Evolutionary conservation across 1,139 yeast species (phyloP), one percentile per base, ranked within the genome.

Genomic region (Zygosaccharomyces sapae): DNA sequence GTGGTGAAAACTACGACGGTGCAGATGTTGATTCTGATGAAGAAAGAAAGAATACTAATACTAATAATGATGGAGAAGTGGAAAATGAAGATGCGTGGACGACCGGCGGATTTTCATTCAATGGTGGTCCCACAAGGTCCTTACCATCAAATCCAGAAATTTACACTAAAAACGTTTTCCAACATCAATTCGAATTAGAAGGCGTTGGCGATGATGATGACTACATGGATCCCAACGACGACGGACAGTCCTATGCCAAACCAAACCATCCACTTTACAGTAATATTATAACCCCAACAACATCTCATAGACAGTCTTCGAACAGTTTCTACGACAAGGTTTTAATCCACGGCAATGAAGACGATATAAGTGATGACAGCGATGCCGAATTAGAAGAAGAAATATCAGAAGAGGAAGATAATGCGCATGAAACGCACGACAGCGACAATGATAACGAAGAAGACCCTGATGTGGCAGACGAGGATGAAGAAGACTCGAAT

Each of bases 161-260:
- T 18, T 47, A 49, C 33, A 46, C 48, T 22, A 51, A 52, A 30
- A 52, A 52, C 31, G 52, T 51, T 16, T 52, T 52, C 36, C 58
- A 62, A 19, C 63, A 59, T 22, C 66, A 61, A 25, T 62, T 59
- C 34, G 61, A 60, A 29, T 43, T 58, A 4, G 56, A 59, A 30
- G 52, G 49, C 6, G 43, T 30, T 3, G 50, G 46, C 18, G 50
- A 47, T 19, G 54, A 50, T 22, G 56, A 52, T 20, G 58, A 54
- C 20, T 84, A 84, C 57, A 80, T 80, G 56, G 92, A 84, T 63
- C 92, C 92, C 2, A 82, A 84, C 60, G 92, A 85, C 63, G 94
- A 85, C 58, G 92, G 92, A 0, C 80, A 79, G 61, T 81, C 86
- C 3, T 85, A 85, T 63, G 79, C 79, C 45, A 82, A 80, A 59